phyloP scores from a whole-genome alignment of 106 monocot genomes.

The Acorus calamus region DNA sequence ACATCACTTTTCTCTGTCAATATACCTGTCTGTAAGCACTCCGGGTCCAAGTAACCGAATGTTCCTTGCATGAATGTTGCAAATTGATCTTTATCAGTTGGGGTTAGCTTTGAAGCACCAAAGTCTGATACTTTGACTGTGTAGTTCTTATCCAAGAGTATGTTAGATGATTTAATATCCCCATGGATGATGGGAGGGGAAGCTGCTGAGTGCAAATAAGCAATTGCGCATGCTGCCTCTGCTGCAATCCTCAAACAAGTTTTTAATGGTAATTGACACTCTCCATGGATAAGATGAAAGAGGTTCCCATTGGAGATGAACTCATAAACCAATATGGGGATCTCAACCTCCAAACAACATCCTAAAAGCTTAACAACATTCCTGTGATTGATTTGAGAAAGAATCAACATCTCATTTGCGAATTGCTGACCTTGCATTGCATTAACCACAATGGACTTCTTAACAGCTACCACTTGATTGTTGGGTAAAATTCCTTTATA shows the following conservation, averaged over 20 bases:
- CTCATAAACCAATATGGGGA: conserved; percentile 31
- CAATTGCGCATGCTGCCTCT: conserved; percentile 22
- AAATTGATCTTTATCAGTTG: neutral
- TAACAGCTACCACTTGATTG: conserved; percentile 11
- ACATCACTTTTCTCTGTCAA: conserved; percentile 8
- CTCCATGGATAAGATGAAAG: conserved; percentile 8
- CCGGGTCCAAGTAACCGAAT: conserved; percentile 2
- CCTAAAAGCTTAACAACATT: conserved; percentile 24
- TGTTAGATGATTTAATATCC: conserved; percentile 7
- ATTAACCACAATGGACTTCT: conserved; percentile 9
- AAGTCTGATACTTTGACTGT: conserved; percentile 3
- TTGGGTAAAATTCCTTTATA: conserved; percentile 21
- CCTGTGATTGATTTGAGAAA: conserved; percentile 19
- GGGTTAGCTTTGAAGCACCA: conserved; percentile 1
- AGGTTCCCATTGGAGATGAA: conserved; percentile 19
- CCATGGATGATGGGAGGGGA: conserved; percentile 3
- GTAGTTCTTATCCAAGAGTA: neutral
- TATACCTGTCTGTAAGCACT: neutral
- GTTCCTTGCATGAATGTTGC: conserved; percentile 2
- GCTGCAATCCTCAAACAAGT: conserved; percentile 14
- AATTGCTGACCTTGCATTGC: conserved; percentile 19
- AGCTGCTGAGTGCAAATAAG: conserved; percentile 19
- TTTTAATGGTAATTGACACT: neutral
- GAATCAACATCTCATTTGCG: conserved; percentile 26
- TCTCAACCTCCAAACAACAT: conserved; percentile 22